Evolutionary conservation across 495 filamentous ascomycete genomes (phyloP).

Genomic region (Pyrenopolyporus hunteri): DNA sequence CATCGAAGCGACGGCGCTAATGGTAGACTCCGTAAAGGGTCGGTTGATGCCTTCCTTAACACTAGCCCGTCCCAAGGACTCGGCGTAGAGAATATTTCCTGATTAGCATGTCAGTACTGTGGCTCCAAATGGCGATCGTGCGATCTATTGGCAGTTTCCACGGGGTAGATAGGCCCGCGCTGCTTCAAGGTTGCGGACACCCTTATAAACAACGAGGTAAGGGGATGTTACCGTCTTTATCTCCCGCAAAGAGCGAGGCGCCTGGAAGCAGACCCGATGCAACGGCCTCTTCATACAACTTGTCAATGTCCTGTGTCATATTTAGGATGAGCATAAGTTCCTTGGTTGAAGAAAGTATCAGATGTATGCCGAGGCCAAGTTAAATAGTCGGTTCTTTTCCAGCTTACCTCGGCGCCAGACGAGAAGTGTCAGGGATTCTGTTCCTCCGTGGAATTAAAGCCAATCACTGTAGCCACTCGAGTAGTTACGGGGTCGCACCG

Average conservation of each 20-base stretch:
- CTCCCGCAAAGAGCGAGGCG: conserved; percentile 26
- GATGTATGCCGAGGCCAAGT: background rate
- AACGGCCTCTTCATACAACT: conserved; percentile 30
- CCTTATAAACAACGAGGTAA: background rate
- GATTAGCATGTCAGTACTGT: background rate
- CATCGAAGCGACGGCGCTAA: conserved; percentile 57
- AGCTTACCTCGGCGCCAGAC: too few relatives aligned
- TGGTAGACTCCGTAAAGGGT: conserved; percentile 55
- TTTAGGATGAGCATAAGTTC: background rate
- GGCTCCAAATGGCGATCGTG: background rate
- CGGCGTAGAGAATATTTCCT: conserved; percentile 31
- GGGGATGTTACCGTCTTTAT: conserved; percentile 23
- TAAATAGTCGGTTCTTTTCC: background rate
- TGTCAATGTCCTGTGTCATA: conserved; percentile 27
- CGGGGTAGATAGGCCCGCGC: too few relatives aligned
- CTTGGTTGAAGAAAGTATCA: background rate
- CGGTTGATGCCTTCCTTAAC: conserved; percentile 15
- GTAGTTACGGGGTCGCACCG: too few relatives aligned
- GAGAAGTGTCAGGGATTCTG: too few relatives aligned
- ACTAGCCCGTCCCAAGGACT: conserved; percentile 25
- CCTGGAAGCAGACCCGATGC: conserved; percentile 31
- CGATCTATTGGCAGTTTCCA: too few relatives aligned
- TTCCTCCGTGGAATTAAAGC: too few relatives aligned
- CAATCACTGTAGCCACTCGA: too few relatives aligned
- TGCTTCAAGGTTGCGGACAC: background rate